Conservation (phyloP, 257 asterid species). For the Solanum lignicaule region DNA sequence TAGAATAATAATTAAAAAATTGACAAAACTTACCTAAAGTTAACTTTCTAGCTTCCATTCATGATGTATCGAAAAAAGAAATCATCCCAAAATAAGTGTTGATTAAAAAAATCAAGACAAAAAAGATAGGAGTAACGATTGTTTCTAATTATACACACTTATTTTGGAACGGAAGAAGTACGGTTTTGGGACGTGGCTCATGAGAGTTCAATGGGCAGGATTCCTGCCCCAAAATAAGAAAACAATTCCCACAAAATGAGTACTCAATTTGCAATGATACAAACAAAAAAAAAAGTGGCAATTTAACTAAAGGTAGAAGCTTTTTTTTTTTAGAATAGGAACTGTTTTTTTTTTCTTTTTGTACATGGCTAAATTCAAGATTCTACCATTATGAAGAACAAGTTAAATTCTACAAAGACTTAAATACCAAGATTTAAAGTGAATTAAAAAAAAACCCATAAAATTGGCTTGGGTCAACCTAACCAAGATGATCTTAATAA, state of each 20-base stretch:
- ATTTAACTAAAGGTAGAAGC: slow-evolving; percentile 1
- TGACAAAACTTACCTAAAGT: neutral
- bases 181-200: slow-evolving; percentile 19
- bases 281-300: neutral
- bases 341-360: slow-evolving; percentile 21
- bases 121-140: no score
- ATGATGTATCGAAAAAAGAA: no score
- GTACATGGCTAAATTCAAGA: slow-evolving; percentile 34
- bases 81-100: no score
- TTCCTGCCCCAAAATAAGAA: slow-evolving; percentile 38
- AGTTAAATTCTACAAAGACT: slow-evolving; percentile 11
- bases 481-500: slow-evolving; percentile 13
- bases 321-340: slow-evolving; percentile 14
- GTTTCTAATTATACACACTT: neutral
- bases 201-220: slow-evolving; percentile 31
- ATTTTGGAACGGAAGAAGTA: neutral
- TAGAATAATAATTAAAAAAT: neutral
- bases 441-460: slow-evolving; percentile 6
- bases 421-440: neutral
- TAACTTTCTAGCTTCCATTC: neutral
- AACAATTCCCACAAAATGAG: slow-evolving; percentile 18
- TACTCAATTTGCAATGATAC: neutral
- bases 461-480: slow-evolving; percentile 37
- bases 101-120: no score
- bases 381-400: slow-evolving; percentile 25